phyloP scores from a whole-genome alignment of 2,329 filamentous ascomycete species.

The Pseudogymnoascus sp. region DNA sequence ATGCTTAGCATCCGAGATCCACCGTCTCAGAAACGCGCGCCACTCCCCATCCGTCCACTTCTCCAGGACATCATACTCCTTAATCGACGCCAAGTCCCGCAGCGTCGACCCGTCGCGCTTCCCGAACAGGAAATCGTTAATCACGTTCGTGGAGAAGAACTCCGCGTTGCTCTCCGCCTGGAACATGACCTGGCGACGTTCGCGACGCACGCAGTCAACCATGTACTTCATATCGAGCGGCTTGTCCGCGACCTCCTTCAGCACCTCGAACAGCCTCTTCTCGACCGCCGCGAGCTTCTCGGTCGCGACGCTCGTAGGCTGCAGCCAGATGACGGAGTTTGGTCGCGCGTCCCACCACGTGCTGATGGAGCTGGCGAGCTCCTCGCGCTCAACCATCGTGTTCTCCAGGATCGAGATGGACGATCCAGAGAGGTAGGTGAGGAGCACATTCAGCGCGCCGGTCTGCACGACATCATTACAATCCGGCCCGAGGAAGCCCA shows the following conservation, averaged over 20 bases:
- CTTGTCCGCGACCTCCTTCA: slow-evolving; percentile 71
- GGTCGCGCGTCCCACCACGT: slow-evolving; percentile 74
- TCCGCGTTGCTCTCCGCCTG: slow-evolving; percentile 72
- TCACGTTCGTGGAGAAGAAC: slow-evolving; percentile 78
- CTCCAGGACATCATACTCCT: slow-evolving; percentile 61
- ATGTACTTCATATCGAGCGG: slow-evolving; percentile 87
- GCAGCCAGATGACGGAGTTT: slow-evolving; percentile 76
- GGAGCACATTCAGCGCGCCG: slow-evolving; percentile 68
- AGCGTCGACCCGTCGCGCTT: slow-evolving; percentile 73
- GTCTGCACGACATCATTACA: slow-evolving; percentile 61
- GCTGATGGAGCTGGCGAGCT: slow-evolving; percentile 77
- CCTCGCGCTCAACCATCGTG: slow-evolving; percentile 83
- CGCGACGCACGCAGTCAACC: slow-evolving; percentile 74
- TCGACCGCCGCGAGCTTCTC: slow-evolving; percentile 78
- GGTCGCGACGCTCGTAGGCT: slow-evolving; percentile 78
- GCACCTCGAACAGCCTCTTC: slow-evolving; percentile 72
- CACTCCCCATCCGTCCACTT: slow-evolving; percentile 78
- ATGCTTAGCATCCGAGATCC: slow-evolving; percentile 78
- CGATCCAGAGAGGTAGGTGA: slow-evolving; percentile 85
- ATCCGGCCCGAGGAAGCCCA: slow-evolving; percentile 80
- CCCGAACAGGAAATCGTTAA: slow-evolving; percentile 88
- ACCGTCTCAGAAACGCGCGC: slow-evolving; percentile 72
- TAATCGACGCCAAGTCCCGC: slow-evolving; percentile 46
- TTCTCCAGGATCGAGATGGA: slow-evolving; percentile 91
- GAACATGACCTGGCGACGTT: slow-evolving; percentile 74